A percentile compares a stretch with the other conserved stretches of the same genome.
phyloP scores from a whole-genome alignment of 2,329 filamentous ascomycete species.

The Pezicula rhizophila region DNA sequence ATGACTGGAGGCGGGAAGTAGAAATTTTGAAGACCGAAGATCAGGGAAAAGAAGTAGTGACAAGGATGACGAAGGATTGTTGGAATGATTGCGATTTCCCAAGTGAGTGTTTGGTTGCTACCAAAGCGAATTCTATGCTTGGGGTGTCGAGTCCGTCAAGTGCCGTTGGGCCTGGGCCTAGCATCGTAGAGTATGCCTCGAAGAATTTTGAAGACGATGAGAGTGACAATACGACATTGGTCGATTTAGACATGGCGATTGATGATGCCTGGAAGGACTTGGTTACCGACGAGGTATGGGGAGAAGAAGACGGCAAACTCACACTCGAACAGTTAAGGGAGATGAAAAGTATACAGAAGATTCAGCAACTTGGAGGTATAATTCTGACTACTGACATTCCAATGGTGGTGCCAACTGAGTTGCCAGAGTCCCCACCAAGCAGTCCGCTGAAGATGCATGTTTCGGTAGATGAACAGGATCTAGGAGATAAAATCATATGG shows the following conservation, averaged over 20 bases:
- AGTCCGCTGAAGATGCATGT: slow-evolving; percentile 9
- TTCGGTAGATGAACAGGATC: background rate
- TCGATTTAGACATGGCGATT: background rate
- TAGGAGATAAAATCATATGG: slow-evolving; percentile 2
- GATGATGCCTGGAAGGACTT: background rate
- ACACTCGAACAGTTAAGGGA: slow-evolving; percentile 2
- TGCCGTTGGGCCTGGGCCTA: background rate
- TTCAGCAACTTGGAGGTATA: background rate
- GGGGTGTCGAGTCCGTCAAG: background rate
- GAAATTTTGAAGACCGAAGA: background rate
- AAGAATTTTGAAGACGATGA: background rate
- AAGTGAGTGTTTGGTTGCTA: slow-evolving; percentile 8
- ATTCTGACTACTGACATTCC: background rate
- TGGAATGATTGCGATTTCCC: slow-evolving; percentile 18
- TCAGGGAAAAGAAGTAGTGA: background rate
- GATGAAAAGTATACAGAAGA: slow-evolving; percentile 1
- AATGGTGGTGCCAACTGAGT: background rate
- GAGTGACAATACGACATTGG: background rate
- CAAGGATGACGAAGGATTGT: slow-evolving; percentile 6
- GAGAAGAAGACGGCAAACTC: background rate
- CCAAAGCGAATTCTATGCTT: background rate
- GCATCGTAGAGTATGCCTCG: background rate
- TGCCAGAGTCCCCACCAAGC: slow-evolving; percentile 3
- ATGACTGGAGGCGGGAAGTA: slow-evolving; percentile 12
- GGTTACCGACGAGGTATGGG: background rate